Evolutionary conservation across 164 flowering plant species (phyloP).

Genomic region (Umbellularia californica): DNA sequence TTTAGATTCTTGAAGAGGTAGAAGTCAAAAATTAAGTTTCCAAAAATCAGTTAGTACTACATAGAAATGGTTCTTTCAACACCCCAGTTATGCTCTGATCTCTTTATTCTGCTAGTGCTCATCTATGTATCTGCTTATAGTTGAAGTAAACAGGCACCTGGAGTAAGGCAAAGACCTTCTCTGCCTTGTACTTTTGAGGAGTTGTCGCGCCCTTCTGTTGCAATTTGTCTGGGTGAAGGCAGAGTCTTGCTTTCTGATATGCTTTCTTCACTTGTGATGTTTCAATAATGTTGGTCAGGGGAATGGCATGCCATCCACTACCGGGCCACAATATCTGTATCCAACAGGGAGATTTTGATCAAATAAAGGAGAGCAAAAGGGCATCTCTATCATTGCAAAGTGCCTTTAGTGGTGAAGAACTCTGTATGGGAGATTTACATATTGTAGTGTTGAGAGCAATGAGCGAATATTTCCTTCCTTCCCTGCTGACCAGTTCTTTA

Average conservation of each 20-base stretch:
- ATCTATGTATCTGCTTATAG: too few relatives aligned
- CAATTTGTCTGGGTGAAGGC: slow-evolving; percentile 76
- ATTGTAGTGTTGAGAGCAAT: slow-evolving; percentile 66
- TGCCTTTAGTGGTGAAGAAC: too few relatives aligned
- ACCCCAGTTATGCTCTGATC: background rate
- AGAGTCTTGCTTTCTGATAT: slow-evolving; percentile 67
- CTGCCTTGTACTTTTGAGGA: slow-evolving; percentile 50
- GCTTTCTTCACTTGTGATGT: slow-evolving; percentile 64
- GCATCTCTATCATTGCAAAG: too few relatives aligned
- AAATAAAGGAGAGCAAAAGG: background rate
- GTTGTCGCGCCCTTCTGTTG: slow-evolving; percentile 74
- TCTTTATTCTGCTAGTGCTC: background rate
- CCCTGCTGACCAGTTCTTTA: slow-evolving; percentile 51
- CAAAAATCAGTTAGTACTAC: background rate
- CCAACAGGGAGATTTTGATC: background rate
- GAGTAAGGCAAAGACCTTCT: slow-evolving; percentile 56
- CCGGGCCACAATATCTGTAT: slow-evolving; percentile 66
- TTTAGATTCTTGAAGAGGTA: too few relatives aligned
- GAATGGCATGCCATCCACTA: slow-evolving; percentile 59
- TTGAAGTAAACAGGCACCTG: slow-evolving; percentile 41
- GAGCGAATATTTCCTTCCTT: slow-evolving; percentile 56
- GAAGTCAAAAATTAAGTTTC: too few relatives aligned
- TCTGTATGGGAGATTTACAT: slow-evolving; percentile 28
- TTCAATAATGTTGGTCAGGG: slow-evolving; percentile 42
- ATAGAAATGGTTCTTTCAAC: background rate